phyloP scores from a whole-genome alignment of 2,329 filamentous ascomycete species.

The Onygena corvina region DNA sequence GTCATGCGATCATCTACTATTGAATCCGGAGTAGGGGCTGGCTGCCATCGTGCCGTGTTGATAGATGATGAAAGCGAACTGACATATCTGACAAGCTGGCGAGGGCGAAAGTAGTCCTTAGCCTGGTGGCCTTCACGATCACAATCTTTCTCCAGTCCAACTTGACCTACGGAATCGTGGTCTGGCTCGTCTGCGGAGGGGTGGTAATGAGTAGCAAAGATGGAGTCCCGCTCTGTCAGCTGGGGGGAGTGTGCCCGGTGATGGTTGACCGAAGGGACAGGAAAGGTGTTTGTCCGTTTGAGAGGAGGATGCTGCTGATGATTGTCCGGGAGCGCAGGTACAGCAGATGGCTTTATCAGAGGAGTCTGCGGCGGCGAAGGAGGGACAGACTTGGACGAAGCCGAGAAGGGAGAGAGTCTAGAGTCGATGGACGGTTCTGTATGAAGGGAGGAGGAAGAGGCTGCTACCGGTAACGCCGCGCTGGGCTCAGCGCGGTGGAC shows the following conservation, averaged over 20 bases:
- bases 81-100: conserved; percentile 13
- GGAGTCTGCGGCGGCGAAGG: conserved; percentile 24
- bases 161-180: neutral
- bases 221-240: conserved; percentile 51
- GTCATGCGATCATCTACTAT: conserved; percentile 4
- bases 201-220: conserved; percentile 51
- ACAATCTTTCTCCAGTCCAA: neutral
- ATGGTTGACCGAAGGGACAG: conserved; percentile 14
- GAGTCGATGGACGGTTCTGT: conserved; percentile 13
- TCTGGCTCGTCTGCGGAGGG: conserved; percentile 31
- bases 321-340: conserved; percentile 11
- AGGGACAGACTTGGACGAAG: conserved; percentile 24
- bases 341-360: conserved; percentile 23
- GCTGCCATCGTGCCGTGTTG: conserved; percentile 14
- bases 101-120: neutral
- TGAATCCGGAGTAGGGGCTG: conserved; percentile 5
- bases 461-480: neutral
- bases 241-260: conserved; percentile 34
- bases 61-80: conserved; percentile 14
- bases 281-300: conserved; percentile 15
- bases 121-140: neutral
- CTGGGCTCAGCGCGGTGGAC: conserved; percentile 25
- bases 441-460: conserved; percentile 1
- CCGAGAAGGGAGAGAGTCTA: conserved; percentile 25
- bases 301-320: conserved; percentile 13